Evolutionary conservation across 2,329 filamentous ascomycete species (phyloP), one percentile per base, ranked within the genome.

Genomic region (Acrocalymma vagum): DNA sequence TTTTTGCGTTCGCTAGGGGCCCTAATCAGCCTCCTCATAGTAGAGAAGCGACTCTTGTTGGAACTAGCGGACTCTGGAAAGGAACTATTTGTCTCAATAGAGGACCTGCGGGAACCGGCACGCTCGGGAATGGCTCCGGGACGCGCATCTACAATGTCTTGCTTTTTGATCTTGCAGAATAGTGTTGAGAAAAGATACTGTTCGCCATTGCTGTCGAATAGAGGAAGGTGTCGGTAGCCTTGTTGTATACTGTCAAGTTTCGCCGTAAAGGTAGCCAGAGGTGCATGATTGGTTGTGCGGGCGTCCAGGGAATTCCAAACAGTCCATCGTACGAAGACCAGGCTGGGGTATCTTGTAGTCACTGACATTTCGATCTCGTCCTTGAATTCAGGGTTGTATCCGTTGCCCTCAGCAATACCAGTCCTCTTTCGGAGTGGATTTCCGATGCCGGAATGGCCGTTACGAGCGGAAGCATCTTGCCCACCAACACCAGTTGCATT

Each of bases 151-250:
- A 78, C 57, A 15, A 75, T 70, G 5, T 78, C 74, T 45, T 81
- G 75, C 52, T 84, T 87, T 55, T 85, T 85, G 72, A 97, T 88
- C 61, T 86, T 86, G 75, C 92, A 96, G 70, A 97, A 96, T 11
- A 99, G 78, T 9, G 91, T 95, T 3, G 94, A 96, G 72, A 96
- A 96, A 28, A 96, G 80, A 67, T 95, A 97, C 58, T 92, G 90
- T 58, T 96, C 92, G 46, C 92, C 94, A 50, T 90, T 88, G 40
- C 84, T 81, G 71, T 97, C 92, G 68, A 90, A 87, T 11, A 99
- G 79, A 9, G 93, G 94, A 37, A 97, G 78, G 46, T 95, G 95
- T 48, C 93, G 90, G 70, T 94, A 97, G 18, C 94, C 94, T 70
- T 94, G 86, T 65, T 93, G 90, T 27, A 97, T 81, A 64, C 86